Evolutionary conservation across 805 yeast genomes (phyloP).

Genomic region (Pichia exigua): DNA sequence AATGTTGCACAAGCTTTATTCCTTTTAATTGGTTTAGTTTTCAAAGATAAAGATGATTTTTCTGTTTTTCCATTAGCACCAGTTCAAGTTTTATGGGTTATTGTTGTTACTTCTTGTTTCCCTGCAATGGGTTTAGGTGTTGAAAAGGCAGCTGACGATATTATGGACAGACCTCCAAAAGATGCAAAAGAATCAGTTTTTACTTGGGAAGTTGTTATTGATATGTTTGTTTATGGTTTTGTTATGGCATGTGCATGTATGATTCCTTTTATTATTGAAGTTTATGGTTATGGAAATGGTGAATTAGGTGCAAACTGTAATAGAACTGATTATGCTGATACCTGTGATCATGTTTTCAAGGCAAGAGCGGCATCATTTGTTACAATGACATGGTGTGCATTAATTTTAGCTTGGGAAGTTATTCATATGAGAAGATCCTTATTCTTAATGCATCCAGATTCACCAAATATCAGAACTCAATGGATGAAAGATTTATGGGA

Average conservation of each 20-base stretch:
- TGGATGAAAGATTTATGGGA: conserved; percentile 59
- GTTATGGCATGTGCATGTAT: conserved; percentile 67
- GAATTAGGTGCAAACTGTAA: conserved; percentile 62
- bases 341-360: conserved; percentile 58
- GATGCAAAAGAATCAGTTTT: conserved; percentile 48
- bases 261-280: conserved; percentile 53
- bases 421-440: conserved; percentile 63
- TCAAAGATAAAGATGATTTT: conserved; percentile 49
- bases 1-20: conserved; percentile 66
- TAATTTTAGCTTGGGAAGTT: conserved; percentile 79
- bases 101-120: conserved; percentile 71
- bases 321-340: conserved; percentile 28
- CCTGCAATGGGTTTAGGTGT: conserved; percentile 80
- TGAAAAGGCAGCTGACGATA: conserved; percentile 55
- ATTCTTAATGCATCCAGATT: conserved; percentile 61
- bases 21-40: conserved; percentile 65
- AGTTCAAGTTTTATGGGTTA: conserved; percentile 72
- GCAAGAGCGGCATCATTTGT: conserved; percentile 76
- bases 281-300: conserved; percentile 63
- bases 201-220: conserved; percentile 58
- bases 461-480: conserved; percentile 52
- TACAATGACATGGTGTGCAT: conserved; percentile 80
- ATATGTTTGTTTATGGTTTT: conserved; percentile 66
- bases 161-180: conserved; percentile 59
- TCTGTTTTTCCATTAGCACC: conserved; percentile 83